These are phyloP conservation scores for Withania somnifera DNA, from an alignment of 305 asterid species.

Conservation along the genomic window DNA sequence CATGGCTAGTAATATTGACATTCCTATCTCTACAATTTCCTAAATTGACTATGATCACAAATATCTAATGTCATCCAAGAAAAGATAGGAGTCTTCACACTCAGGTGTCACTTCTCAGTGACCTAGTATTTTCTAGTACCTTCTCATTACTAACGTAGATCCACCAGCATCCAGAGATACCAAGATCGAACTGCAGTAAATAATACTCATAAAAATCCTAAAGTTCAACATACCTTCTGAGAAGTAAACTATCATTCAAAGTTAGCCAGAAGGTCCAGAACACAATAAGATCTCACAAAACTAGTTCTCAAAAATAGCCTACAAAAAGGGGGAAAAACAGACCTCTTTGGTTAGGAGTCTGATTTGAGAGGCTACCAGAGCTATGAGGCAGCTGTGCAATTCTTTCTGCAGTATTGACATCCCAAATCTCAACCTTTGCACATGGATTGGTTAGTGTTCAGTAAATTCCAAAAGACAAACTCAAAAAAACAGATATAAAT, in stretches of 20 bases:
- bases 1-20: background rate
- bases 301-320: background rate
- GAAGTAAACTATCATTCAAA: background rate
- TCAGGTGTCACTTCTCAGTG: background rate
- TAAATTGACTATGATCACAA: background rate
- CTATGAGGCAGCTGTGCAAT: conserved; percentile 24
- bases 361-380: conserved; percentile 16
- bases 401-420: conserved; percentile 23
- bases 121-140: background rate
- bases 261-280: background rate
- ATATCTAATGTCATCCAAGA: background rate
- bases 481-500: background rate
- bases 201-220: background rate
- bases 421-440: conserved; percentile 40
- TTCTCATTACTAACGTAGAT: background rate
- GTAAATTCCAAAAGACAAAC: conserved; percentile 1
- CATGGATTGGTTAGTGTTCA: background rate
- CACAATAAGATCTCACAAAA: background rate
- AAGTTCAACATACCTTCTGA: background rate
- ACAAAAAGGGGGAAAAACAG: background rate
- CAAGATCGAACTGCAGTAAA: background rate
- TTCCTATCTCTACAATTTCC: background rate
- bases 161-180: background rate
- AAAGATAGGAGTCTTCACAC: background rate
- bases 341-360: conserved; percentile 27